Evolutionary conservation across 352 stramenopile genomes (phyloP), one percentile per base, ranked within the genome.

Genomic region (Globisporangium perplexum): DNA sequence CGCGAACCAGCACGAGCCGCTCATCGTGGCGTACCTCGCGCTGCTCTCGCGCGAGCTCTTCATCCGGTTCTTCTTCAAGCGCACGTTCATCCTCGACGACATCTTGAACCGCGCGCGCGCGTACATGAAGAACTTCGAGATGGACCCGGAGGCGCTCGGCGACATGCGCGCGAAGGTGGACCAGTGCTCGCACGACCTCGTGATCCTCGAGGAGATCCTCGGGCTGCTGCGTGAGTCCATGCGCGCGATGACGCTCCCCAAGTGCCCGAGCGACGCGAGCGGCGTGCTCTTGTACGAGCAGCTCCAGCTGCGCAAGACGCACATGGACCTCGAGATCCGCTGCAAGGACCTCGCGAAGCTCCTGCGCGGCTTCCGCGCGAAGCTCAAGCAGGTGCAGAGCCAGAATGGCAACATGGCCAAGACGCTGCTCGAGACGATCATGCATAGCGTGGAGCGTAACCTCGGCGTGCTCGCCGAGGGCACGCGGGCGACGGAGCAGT

Each of bases 41-140:
- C 93, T 98, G 53, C 84, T 94, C 22, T 96, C 87, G 30, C 87
- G 94, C 18, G 93, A 98, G 59, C 83, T 98, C 17, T 98, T 98
- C 56, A 66, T 98, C 48, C 83, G 96, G 50, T 76, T 76, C 47
- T 98, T 96, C 66, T 98, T 98, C 61, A 97, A 97, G 56, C 78
- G 96, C 15, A 91, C 98, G 20, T 98, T 97, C 69, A 97, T 99
- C 45, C 68, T 99, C 12, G 95, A 92, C 48, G 95, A 98, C 61
- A 86, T 98, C 51, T 89, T 99, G 57, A 92, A 96, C 36, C 86
- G 84, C 36, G 95, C 96, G n/a, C 72, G 94, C 7, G 66, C 70
- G 47, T 95, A 98, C 56, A 90, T 98, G 53, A 93, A 96, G 28
- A 88, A 74, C 18, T 96, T 93, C 39, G 75, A 96, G 45, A 88